Evolutionary conservation across 106 monocot genomes (phyloP).

Genomic region (Apostasia ramifera): DNA sequence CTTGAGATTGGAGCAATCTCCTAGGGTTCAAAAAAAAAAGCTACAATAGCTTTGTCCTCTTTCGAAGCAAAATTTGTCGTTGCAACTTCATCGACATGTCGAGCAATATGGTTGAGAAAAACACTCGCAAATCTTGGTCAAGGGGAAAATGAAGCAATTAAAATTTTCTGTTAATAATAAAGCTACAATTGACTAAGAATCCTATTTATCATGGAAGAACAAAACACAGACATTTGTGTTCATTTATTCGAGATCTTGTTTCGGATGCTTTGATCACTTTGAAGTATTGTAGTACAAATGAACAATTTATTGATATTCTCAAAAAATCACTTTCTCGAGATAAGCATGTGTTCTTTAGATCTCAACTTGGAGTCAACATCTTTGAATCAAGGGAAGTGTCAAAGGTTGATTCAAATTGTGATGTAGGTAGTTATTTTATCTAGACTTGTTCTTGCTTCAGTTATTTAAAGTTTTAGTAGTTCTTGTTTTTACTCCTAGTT

Average conservation of each 20-base stretch:
- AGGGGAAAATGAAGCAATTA: not conserved
- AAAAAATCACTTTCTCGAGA: not conserved
- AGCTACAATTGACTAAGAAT: constrained; percentile 5
- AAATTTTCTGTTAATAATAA: constrained; percentile 7
- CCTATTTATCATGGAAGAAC: not conserved
- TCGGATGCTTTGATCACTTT: not conserved
- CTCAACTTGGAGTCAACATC: too few relatives aligned
- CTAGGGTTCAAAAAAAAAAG: not conserved
- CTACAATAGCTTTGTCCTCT: not conserved
- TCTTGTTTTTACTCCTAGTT: too few relatives aligned
- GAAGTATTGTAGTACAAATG: not conserved
- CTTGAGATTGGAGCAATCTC: too few relatives aligned
- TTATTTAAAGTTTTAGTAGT: too few relatives aligned
- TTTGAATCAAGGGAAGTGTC: too few relatives aligned
- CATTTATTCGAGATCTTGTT: constrained; percentile 3
- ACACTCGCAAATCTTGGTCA: not conserved
- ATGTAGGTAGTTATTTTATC: too few relatives aligned
- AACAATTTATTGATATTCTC: constrained; percentile 2
- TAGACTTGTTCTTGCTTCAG: too few relatives aligned
- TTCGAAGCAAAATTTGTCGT: not conserved
- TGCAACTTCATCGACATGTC: not conserved
- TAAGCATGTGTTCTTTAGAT: not conserved
- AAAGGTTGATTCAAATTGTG: too few relatives aligned
- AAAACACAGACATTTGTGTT: constrained; percentile 4
- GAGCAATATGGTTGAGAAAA: not conserved